Evolutionary conservation across 2,329 filamentous ascomycete species (phyloP), one percentile per base, ranked within the genome.

Genomic region (Colletotrichum sp.): DNA sequence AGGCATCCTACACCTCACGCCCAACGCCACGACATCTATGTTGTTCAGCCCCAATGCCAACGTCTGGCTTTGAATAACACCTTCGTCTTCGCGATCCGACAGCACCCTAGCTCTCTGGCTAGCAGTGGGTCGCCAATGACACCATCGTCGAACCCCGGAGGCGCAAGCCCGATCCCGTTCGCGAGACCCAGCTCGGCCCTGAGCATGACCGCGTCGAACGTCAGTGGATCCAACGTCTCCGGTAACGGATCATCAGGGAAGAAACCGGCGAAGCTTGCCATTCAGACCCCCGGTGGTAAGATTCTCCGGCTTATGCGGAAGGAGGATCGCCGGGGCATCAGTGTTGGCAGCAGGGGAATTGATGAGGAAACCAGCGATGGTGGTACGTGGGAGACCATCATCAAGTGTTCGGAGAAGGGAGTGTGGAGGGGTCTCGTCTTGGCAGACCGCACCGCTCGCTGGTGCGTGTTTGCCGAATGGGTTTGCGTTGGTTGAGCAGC

Each of bases 1-100:
- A 92, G 97, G 6, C 97, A 99, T 83, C 97, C 97, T 9, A 99
- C 97, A 4, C 97, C 97, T 10, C 97, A 99, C 83, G 97, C 97
- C n/a, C 96, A 98, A 82, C 92, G 96, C 56, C 96, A 99, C 84
- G 97, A 99, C 83, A 93, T 99, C 74, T 99, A 99, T 84, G 95
- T 99, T 77, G 95, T 96, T 60, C 97, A 98, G 82, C 97, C 97
- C 2, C 97, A 99, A 84, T 99, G 97, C 83, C 91, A 94, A 78
- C 92, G 93, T 30, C 88, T 99, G 32, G 96, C 95, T 2, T 89
- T 98, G 71, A 98, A 98, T 87, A 98, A 99, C 83, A 99, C 97
- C 0, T 99, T 98, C 82, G 96, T 99, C 32, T 99, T 99, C 84
- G 94, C 94, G 69, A 94, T 99, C 76, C 94, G 97, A 61, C 97